Evolutionary conservation across 2,329 filamentous ascomycete species (phyloP).

Genomic region (Teratosphaeria destructans): DNA sequence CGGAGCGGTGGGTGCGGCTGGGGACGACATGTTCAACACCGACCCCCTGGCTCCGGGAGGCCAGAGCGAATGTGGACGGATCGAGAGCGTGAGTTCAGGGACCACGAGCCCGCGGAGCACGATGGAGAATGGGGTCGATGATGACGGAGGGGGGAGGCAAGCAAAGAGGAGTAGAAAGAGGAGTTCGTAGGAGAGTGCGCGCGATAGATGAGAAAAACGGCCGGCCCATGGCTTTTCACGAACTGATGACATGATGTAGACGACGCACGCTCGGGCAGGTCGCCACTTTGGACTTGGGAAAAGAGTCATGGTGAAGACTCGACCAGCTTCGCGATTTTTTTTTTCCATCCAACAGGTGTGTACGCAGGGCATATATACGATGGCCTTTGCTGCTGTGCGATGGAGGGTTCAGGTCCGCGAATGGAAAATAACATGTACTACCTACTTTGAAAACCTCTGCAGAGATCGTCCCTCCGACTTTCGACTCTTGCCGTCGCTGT

Average conservation of each 20-base stretch:
- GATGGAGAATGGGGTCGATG: slow-evolving; percentile 1
- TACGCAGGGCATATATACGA: not conserved
- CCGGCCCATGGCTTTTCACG: not conserved
- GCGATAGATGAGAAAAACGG: not conserved
- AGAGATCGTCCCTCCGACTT: too few relatives aligned
- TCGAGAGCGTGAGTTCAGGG: slow-evolving; percentile 33
- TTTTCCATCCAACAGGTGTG: not conserved
- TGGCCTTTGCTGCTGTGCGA: not conserved
- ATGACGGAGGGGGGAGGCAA: not conserved
- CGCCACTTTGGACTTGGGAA: not conserved
- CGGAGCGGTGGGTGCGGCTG: not conserved
- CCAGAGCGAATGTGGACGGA: slow-evolving; percentile 17
- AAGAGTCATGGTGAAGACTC: not conserved
- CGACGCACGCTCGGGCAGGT: not conserved
- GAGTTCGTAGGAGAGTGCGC: not conserved
- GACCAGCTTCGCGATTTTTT: not conserved
- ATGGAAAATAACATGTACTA: too few relatives aligned
- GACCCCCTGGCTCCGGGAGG: not conserved
- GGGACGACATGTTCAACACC: slow-evolving; percentile 10
- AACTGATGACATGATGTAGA: not conserved
- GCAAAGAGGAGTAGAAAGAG: not conserved
- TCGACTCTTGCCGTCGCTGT: too few relatives aligned
- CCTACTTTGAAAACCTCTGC: too few relatives aligned
- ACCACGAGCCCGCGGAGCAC: slow-evolving; percentile 25
- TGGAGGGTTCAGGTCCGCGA: too few relatives aligned